A percentile compares a stretch with the other conserved stretches of the same genome.
Conservation (phyloP, 2,329 filamentous ascomycete genomes). For the Penicillium rolfsii region DNA sequence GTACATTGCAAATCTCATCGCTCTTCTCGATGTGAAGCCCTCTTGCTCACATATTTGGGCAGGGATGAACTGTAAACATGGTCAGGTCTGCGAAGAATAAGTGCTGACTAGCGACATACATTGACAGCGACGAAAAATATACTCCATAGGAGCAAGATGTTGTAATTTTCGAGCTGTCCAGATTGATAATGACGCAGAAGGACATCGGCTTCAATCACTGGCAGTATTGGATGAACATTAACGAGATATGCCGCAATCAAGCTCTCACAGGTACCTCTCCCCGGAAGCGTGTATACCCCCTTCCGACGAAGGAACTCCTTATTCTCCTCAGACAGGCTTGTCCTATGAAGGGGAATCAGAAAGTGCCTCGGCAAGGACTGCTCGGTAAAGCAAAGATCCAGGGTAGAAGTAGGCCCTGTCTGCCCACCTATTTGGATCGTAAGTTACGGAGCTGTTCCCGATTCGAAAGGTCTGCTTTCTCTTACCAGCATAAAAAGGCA, state of each 20-base stretch:
- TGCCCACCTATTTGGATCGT: slow-evolving; percentile 23
- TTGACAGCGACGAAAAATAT: slow-evolving; percentile 45
- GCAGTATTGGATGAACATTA: slow-evolving; percentile 45
- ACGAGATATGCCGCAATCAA: slow-evolving; percentile 21
- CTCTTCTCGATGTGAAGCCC: slow-evolving; percentile 40
- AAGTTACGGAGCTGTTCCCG: not conserved
- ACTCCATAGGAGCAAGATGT: slow-evolving; percentile 46
- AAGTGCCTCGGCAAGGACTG: not conserved
- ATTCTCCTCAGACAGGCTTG: not conserved
- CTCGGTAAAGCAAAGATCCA: not conserved
- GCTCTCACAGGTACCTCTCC: not conserved
- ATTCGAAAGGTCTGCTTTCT: not conserved
- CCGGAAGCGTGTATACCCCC: not conserved
- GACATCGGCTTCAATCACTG: slow-evolving; percentile 38
- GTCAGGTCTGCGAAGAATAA: slow-evolving; percentile 1
- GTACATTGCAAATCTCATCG: slow-evolving; percentile 44
- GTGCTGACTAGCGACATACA: slow-evolving; percentile 22
- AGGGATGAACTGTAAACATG: slow-evolving; percentile 30
- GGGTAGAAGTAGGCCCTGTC: slow-evolving; percentile 26
- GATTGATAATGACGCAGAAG: slow-evolving; percentile 36
- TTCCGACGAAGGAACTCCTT: not conserved
- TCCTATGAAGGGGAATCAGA: not conserved
- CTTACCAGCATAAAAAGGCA: slow-evolving; percentile 33
- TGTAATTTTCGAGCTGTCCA: slow-evolving; percentile 36
- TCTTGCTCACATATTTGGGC: slow-evolving; percentile 30